phyloP scores from a whole-genome alignment of 257 asterid species.

The Primulina huaijiensis region DNA sequence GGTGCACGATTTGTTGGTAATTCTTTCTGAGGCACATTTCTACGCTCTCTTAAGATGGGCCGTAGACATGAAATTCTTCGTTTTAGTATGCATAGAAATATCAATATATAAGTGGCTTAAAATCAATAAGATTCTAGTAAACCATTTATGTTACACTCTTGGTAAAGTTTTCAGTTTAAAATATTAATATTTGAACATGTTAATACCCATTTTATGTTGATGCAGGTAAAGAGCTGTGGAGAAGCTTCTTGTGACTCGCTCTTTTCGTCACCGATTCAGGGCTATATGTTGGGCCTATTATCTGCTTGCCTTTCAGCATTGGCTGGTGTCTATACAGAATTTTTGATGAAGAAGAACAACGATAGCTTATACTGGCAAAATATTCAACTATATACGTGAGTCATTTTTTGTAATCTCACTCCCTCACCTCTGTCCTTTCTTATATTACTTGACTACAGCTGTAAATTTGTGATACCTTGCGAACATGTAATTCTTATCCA shows the following conservation, averaged over 20 bases:
- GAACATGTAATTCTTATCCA: not conserved
- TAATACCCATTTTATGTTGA: constrained; percentile 17
- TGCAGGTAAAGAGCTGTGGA: constrained; percentile 92
- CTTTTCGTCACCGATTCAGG: constrained; percentile 89
- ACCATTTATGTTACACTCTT: not conserved
- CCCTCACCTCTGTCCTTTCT: constrained; percentile 1
- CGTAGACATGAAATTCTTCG: not conserved
- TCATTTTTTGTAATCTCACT: constrained; percentile 19
- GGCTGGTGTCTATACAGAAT: constrained; percentile 97
- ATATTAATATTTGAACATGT: not conserved
- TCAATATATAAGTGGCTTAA: not conserved
- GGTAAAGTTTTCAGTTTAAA: not conserved
- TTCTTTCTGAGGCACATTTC: not conserved
- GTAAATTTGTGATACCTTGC: not conserved
- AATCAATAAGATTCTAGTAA: not conserved
- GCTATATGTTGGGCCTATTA: constrained; percentile 76
- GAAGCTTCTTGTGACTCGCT: constrained; percentile 82
- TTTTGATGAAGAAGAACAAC: constrained; percentile 96
- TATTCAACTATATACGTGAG: constrained; percentile 84
- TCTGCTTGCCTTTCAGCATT: constrained; percentile 96
- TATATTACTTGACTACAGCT: constrained; percentile 7
- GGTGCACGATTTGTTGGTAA: not conserved
- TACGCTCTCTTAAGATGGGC: constrained; percentile 9
- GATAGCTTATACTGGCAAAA: constrained; percentile 99
- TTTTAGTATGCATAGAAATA: not conserved